Evolutionary conservation across 495 filamentous ascomycete genomes (phyloP), one percentile per base, ranked within the genome.

Genomic region (Aspergillus saccharolyticus): DNA sequence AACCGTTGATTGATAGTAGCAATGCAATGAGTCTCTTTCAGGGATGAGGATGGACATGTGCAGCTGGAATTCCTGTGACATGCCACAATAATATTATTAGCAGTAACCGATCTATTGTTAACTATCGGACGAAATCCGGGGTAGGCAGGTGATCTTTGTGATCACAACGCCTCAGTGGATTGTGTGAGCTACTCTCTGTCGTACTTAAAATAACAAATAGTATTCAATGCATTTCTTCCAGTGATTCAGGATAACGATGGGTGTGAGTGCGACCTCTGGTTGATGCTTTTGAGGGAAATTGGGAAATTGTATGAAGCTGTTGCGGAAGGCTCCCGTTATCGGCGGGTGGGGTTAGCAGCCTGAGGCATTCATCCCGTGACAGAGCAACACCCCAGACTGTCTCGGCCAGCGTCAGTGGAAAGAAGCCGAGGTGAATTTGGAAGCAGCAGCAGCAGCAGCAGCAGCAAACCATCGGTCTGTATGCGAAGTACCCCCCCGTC

Each of bases 351-450:
- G 5, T 5, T 15, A 2, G 33, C 14, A 39, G 33, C 33, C 33
- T 52, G 20, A 54, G 39, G 21, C 42, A 25, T 21, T 28, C 42
- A n/a, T 59, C 57, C 57, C 57, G 57, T 59, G 57, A 55, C 44
- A 39, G 15, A 47, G 14, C 25, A 54, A 53, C 25, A 28, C 56
- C 57, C 57, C 57, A 54, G 57, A 58, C 47, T 39, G 25, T 49
- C 39, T 59, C 39, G 49, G 49, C 42, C 25, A 30, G 21, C 28
- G 15, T n/a, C 24, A 21, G 42, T 39, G 33, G 33, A 28, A 30
- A 28, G 21, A 54, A 61, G 59, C 59, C 59, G 59, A 61, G 59
- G 59, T 51, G 56, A 53, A 53, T 33, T 44, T 55, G 53, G 24
- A 25, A 21, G 7, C n/a, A 18, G n/a, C 16, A 28, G 18, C 20